These are phyloP conservation scores for Naganishia friedmannii DNA, from an alignment of 768 basidiomycete genomes.

Conservation along the genomic window DNA sequence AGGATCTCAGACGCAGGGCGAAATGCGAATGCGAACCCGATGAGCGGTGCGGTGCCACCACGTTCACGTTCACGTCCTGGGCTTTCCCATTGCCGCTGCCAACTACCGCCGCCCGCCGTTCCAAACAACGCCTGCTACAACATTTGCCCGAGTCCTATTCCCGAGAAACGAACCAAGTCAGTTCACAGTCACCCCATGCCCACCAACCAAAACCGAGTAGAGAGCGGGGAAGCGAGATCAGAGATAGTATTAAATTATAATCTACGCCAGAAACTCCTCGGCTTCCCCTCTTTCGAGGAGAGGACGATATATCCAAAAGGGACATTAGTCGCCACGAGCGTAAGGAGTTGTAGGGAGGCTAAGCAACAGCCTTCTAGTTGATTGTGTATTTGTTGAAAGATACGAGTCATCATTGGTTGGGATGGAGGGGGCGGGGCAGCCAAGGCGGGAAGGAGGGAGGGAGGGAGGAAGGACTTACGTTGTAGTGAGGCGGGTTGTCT, in stretches of 20 bases:
- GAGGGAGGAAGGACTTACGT: not conserved
- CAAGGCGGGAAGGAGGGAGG: not conserved
- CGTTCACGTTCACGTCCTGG: too few relatives aligned
- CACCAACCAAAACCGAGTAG: too few relatives aligned
- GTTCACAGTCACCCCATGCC: too few relatives aligned
- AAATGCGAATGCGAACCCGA: too few relatives aligned
- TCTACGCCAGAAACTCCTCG: conserved; percentile 1
- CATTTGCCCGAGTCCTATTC: too few relatives aligned
- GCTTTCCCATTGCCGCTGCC: too few relatives aligned
- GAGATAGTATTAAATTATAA: not conserved
- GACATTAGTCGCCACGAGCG: not conserved
- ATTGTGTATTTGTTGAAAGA: conserved; percentile 2
- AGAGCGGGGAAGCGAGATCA: not conserved
- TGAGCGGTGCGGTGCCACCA: too few relatives aligned
- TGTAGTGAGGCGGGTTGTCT: not conserved
- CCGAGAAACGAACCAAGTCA: too few relatives aligned
- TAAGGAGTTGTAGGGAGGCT: not conserved
- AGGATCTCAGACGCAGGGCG: too few relatives aligned
- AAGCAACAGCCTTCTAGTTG: conserved; percentile 9
- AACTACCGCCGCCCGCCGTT: too few relatives aligned
- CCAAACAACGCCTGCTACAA: too few relatives aligned
- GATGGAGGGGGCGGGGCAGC: not conserved
- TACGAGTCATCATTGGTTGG: conserved; percentile 3
- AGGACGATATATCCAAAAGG: not conserved
- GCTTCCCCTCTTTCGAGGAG: not conserved